Evolutionary conservation across 352 stramenopile genomes (phyloP), one percentile per base, ranked within the genome.

Genomic region (Phytopythium ostracodes): DNA sequence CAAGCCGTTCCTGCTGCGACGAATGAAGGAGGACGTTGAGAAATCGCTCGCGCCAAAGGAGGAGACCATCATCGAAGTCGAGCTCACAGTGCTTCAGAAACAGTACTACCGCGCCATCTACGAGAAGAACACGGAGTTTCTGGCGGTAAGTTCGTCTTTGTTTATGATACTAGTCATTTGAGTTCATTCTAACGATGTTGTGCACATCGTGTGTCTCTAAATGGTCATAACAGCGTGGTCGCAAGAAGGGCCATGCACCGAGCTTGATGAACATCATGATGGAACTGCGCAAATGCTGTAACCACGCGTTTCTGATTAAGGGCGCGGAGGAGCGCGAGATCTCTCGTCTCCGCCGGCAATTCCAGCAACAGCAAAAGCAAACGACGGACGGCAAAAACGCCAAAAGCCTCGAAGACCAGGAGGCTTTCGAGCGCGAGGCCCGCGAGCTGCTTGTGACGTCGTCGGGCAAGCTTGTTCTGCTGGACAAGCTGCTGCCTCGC

Each of bases 401-500:
- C 46, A 35, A 35, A 7, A 25, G 22, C 12, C 46, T 14, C 27
- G 15, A 73, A 12, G 22, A 70, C 0, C 73, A 77, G 52, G 74
- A 87, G 59, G 73, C 87, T 12, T 75, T 88, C 22, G 70, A 89
- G 50, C 71, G 57, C 2, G 72, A 91, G 62, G 79, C 96, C 38
- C 70, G 67, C 15, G 93, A 98, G 54, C 77, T 96, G 33, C 73
- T 99, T 2, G 95, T 99, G 14, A 91, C 87, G 22, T 87, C 90
- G 31, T 99, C 94, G 4, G 98, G 98, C 4, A 99, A 99, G 70
- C 75, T 99, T 10, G 92, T 99, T 50, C 73, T 99, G 17, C 76
- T 99, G 27, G 98, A 99, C 76, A 99, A 99, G 66, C 75, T 99
- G 11, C 82, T 99, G 7, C 97, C 97, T 14, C 88, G 94, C 7